Evolutionary conservation across 768 basidiomycete species (phyloP).

Genomic region (Russula foetens): DNA sequence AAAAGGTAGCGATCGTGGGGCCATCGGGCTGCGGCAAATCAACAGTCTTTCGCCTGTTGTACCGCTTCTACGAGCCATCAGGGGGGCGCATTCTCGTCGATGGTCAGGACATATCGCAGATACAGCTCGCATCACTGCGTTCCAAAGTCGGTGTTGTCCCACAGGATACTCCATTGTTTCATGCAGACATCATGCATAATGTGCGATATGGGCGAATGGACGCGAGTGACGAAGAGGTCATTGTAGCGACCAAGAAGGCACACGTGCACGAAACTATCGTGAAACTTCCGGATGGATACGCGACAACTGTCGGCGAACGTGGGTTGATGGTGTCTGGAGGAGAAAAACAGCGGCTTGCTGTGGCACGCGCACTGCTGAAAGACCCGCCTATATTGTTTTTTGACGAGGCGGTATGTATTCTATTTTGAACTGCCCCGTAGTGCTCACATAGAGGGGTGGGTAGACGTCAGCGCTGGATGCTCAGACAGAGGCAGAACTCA

Average conservation of each 20-base stretch:
- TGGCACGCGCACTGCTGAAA: constrained; percentile 87
- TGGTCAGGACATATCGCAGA: constrained; percentile 71
- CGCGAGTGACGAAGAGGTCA: constrained; percentile 85
- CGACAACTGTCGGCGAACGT: constrained; percentile 89
- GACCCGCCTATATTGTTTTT: constrained; percentile 96
- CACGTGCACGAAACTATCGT: constrained; percentile 78
- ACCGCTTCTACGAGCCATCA: constrained; percentile 86
- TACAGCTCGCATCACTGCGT: constrained; percentile 68
- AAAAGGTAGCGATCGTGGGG: constrained; percentile 95
- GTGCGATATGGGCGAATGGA: constrained; percentile 85
- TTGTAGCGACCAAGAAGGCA: constrained; percentile 74
- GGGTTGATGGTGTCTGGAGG: constrained; percentile 98
- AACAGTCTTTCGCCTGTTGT: constrained; percentile 89
- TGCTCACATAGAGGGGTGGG: constrained; percentile 8
- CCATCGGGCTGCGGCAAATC: constrained; percentile 97
- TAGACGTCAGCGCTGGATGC: constrained; percentile 95
- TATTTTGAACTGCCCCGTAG: neutral
- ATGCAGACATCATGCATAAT: constrained; percentile 92
- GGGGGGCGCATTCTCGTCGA: constrained; percentile 81
- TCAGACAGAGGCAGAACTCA: constrained; percentile 89
- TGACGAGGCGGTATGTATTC: constrained; percentile 80
- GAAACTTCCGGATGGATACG: constrained; percentile 77
- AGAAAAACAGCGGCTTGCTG: constrained; percentile 94
- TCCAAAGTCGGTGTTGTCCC: constrained; percentile 86
- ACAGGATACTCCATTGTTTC: constrained; percentile 97